Base-by-base conservation (phyloP, 1,284 basidiomycete species). In the Bjerkandera adusta region DNA sequence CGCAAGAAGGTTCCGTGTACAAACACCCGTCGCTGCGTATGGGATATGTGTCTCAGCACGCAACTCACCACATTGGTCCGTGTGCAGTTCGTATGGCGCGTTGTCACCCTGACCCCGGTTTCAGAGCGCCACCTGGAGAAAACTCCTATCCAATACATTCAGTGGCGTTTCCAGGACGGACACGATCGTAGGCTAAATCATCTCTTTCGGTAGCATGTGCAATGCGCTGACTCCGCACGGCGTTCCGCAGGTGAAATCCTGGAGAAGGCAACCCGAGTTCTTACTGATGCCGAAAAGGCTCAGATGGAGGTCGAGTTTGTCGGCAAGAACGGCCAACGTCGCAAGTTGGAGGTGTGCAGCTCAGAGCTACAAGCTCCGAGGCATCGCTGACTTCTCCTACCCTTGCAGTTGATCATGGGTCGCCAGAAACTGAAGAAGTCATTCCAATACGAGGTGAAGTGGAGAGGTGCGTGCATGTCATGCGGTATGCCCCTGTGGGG, bases 91-190 rank as follows among this genome's bases (percentile, higher is more conserved):
- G 10, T 15, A 15, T 24, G 6, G 29, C 25, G 36, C 10, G 15
- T 52, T 49, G 52, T 47, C 24, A 30, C 36, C 36, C 50, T 39
- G 50, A 38, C 53, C 47, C 36, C 29, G 26, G 26, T 53, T 61
- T 24, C 54, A 89, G 93, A 97, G 67, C 83, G 82, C 61, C 93
- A 97, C 71, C 67, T 97, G 37, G 92, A 96, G 68, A 96, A 97
- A 73, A 96, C 93, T 7, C 91, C 94, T 16, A 91, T 96, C 50
- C 87, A 88, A 51, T 97, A 97, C 65, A 97, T 97, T 60, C 92
- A 96, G 70, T 99, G 96, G 96, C 89, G 96, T 61, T 99, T 95
- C 83, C 95, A 98, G 69, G 95, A 97, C 67, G 97, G 96, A 39
- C 91, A 97, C 68, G 96, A 99, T 76, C 89, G 95, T 85, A 76